Evolutionary conservation across 495 filamentous ascomycete species (phyloP).

Genomic region (Hapsidospora chrysogenum): DNA sequence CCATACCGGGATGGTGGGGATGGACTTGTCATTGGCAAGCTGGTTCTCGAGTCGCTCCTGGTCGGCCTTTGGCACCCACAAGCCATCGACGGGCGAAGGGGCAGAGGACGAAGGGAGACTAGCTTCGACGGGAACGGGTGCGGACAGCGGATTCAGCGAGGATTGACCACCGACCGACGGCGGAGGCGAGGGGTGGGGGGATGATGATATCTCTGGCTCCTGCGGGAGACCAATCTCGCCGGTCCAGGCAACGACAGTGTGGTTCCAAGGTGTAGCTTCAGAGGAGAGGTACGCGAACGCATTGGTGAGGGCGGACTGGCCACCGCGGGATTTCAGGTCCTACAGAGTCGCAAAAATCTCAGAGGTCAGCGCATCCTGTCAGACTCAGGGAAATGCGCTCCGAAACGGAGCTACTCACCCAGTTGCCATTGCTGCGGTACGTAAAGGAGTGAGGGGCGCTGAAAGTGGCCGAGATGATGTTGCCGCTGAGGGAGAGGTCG

Average conservation of each 20-base stretch:
- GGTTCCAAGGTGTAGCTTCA: slow-evolving; percentile 58
- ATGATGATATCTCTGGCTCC: slow-evolving; percentile 15
- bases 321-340: slow-evolving; percentile 59
- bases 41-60: slow-evolving; percentile 50
- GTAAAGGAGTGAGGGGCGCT: slow-evolving; percentile 63
- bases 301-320: slow-evolving; percentile 79
- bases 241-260: slow-evolving; percentile 82
- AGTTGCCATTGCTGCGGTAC: slow-evolving; percentile 49
- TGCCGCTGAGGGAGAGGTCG: slow-evolving; percentile 54
- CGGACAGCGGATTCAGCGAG: slow-evolving; percentile 42
- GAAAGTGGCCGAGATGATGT: slow-evolving; percentile 76
- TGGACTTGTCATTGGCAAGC: slow-evolving; percentile 44
- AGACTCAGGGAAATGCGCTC: too few species aligned
- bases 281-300: slow-evolving; percentile 73
- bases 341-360: too few species aligned
- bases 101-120: slow-evolving; percentile 30
- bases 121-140: slow-evolving; percentile 53
- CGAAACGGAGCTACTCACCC: slow-evolving; percentile 39
- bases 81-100: slow-evolving; percentile 41
- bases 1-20: slow-evolving; percentile 70
- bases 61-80: slow-evolving; percentile 48
- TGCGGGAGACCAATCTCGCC: slow-evolving; percentile 56
- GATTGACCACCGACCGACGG: slow-evolving; percentile 21
- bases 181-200: slow-evolving; percentile 23
- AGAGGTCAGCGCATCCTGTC: slow-evolving; percentile 17